Evolutionary conservation across 257 asterid species (phyloP).

Genomic region (Fraxinus americana): DNA sequence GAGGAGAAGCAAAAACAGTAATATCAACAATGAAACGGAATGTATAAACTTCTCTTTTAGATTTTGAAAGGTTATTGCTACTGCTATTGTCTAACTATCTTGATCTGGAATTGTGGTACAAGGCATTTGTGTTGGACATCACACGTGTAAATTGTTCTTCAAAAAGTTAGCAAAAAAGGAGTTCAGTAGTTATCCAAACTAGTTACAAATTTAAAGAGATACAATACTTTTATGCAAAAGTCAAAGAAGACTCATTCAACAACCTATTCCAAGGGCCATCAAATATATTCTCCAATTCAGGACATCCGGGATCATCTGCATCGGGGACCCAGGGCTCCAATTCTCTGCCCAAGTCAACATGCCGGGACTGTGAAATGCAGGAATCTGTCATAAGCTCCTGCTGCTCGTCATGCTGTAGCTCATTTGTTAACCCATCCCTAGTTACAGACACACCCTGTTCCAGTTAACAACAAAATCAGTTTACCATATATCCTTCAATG

Average conservation of each 20-base stretch:
- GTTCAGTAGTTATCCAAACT: conserved; percentile 7
- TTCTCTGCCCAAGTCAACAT: conserved; percentile 68
- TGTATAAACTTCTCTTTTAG: conserved; percentile 1
- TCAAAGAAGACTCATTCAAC: conserved; percentile 15
- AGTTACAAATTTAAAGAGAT: conserved; percentile 8
- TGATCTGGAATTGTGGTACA: not conserved
- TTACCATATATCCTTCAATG: conserved; percentile 1
- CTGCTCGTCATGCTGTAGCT: conserved; percentile 66
- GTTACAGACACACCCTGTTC: conserved; percentile 77
- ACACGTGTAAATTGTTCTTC: not conserved
- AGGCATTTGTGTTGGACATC: not conserved
- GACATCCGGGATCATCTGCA: conserved; percentile 66
- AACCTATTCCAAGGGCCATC: conserved; percentile 89
- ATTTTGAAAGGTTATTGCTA: conserved; percentile 15
- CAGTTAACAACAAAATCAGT: conserved; percentile 29
- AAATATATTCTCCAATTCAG: conserved; percentile 80
- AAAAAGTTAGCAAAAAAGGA: not conserved
- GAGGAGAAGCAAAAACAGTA: not conserved
- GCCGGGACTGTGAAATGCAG: conserved; percentile 73
- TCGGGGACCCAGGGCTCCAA: conserved; percentile 96
- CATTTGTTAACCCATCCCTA: conserved; percentile 58
- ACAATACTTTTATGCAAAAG: conserved; percentile 11
- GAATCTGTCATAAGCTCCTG: conserved; percentile 91
- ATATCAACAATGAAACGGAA: conserved; percentile 2
- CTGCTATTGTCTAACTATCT: conserved; percentile 12